Conservation (phyloP, 2,329 filamentous ascomycete species). For the Leptographium galeiforme region DNA sequence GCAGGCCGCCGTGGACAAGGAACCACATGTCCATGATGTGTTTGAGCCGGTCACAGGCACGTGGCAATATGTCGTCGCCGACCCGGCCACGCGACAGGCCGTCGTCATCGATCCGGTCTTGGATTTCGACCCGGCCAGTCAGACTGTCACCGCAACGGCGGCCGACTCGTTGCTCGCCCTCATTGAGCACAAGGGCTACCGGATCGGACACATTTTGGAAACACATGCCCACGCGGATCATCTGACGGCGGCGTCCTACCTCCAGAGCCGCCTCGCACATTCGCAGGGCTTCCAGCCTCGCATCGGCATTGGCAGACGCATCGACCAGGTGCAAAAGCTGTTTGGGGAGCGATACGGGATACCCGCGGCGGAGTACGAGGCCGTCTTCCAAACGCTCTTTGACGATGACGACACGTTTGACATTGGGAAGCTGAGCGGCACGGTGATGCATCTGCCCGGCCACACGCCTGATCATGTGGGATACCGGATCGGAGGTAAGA, state of each 20-base stretch:
- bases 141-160: conserved; percentile 30
- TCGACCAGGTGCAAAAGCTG: conserved; percentile 33
- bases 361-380: conserved; percentile 24
- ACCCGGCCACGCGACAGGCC: conserved; percentile 31
- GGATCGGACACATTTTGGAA: conserved; percentile 40
- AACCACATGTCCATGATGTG: conserved; percentile 24
- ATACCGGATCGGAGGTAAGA: conserved; percentile 36
- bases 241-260: conserved; percentile 43
- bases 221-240: conserved; percentile 51
- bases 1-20: neutral
- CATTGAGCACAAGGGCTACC: conserved; percentile 30
- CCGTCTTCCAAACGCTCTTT: conserved; percentile 39
- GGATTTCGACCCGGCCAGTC: conserved; percentile 33
- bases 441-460: conserved; percentile 41
- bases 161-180: conserved; percentile 38
- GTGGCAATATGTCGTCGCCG: conserved; percentile 48
- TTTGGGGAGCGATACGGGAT: conserved; percentile 38
- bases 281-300: conserved; percentile 20
- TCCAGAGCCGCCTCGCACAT: conserved; percentile 30
- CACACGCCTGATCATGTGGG: conserved; percentile 49
- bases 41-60: conserved; percentile 32
- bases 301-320: conserved; percentile 43
- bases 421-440: conserved; percentile 31
- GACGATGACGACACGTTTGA: conserved; percentile 38
- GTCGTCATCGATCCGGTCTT: conserved; percentile 51